phyloP scores from a whole-genome alignment of 768 basidiomycete genomes.

The Phlegmacium glaucopus region DNA sequence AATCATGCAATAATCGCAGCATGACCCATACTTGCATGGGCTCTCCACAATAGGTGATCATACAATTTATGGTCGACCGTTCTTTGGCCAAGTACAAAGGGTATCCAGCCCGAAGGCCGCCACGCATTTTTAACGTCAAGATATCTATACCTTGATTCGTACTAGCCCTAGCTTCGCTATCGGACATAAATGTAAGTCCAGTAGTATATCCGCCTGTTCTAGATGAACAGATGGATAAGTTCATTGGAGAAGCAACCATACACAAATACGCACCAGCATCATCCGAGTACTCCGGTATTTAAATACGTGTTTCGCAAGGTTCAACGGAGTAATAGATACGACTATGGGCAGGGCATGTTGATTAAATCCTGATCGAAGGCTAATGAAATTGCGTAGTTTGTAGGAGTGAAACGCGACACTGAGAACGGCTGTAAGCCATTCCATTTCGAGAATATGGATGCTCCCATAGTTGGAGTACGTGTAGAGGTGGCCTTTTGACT shows the following conservation, averaged over 20 bases:
- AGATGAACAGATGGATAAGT: not conserved
- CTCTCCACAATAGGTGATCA: not conserved
- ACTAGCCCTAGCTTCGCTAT: no score
- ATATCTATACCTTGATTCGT: not conserved
- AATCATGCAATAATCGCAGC: no score
- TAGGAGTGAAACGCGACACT: no score
- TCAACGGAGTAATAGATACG: not conserved
- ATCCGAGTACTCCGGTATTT: conserved; percentile 6
- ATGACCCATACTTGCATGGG: no score
- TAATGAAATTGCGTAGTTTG: no score
- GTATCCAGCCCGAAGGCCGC: no score
- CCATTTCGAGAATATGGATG: no score
- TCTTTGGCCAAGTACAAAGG: not conserved
- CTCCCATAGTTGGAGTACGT: no score
- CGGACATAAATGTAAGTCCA: not conserved
- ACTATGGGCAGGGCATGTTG: conserved; percentile 6
- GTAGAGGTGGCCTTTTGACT: no score
- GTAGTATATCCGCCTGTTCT: not conserved
- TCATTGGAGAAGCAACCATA: no score
- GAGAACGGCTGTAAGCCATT: no score
- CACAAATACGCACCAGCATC: not conserved
- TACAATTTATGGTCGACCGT: not conserved
- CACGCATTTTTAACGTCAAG: not conserved
- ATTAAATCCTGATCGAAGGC: not conserved
- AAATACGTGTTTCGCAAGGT: not conserved